Conservation (phyloP, 1,284 basidiomycete species). For the Stygiomarasmius scandens region DNA sequence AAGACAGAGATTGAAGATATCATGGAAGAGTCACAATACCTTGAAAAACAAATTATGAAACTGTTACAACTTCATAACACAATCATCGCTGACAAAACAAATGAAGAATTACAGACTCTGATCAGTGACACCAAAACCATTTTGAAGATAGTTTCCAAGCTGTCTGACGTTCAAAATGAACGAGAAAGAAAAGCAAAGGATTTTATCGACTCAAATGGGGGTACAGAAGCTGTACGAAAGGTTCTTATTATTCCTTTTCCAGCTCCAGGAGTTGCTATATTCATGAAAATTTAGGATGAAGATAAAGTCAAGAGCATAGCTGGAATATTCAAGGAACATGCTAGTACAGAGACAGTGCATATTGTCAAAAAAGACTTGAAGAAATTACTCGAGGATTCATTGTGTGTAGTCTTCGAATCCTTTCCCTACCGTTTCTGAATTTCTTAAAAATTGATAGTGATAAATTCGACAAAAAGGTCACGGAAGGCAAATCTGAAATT, state of each 20-base stretch:
- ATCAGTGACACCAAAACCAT: background rate
- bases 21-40: background rate
- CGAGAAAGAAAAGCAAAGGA: background rate
- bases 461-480: background rate
- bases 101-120: background rate
- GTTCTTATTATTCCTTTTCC: background rate
- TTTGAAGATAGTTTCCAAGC: background rate
- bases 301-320: background rate
- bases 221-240: background rate
- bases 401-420: background rate
- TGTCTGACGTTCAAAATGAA: background rate
- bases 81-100: background rate
- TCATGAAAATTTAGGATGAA: background rate
- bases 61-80: background rate
- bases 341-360: background rate
- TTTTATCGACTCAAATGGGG: background rate
- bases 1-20: no score
- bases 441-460: background rate
- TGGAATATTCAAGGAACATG: background rate
- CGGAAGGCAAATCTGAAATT: background rate
- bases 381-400: background rate
- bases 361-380: background rate
- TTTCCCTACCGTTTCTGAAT: no score
- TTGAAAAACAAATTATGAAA: background rate
- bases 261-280: no score